Evolutionary conservation across 2,329 filamentous ascomycete species (phyloP).

Genomic region (Colletotrichum orbiculare): DNA sequence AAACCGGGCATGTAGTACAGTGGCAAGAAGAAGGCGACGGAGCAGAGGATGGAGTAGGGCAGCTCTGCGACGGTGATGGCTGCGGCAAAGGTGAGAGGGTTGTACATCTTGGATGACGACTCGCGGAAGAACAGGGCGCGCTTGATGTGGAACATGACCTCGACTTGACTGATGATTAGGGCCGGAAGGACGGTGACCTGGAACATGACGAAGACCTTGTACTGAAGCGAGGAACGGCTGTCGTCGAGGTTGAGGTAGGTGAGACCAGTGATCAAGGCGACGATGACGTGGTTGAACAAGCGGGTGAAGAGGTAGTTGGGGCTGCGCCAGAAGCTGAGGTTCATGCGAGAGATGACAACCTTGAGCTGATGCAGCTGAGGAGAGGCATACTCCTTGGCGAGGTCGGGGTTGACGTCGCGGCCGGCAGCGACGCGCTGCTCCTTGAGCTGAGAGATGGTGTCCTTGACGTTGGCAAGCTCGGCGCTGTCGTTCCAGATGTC

Average conservation of each 20-base stretch:
- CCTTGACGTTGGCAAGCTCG: conserved; percentile 75
- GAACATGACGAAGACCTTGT: conserved; percentile 91
- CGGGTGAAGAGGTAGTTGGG: conserved; percentile 92
- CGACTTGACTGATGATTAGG: conserved; percentile 84
- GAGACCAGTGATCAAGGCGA: conserved; percentile 82
- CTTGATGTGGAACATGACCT: conserved; percentile 84
- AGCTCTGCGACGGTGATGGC: conserved; percentile 86
- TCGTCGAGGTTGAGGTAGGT: conserved; percentile 83
- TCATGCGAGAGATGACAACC: conserved; percentile 77
- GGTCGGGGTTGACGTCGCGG: conserved; percentile 57
- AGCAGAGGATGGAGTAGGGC: conserved; percentile 84
- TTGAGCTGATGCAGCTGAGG: conserved; percentile 83
- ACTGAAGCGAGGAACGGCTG: conserved; percentile 81
- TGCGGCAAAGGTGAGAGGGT: conserved; percentile 79
- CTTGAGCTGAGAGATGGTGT: conserved; percentile 75
- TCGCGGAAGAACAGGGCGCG: conserved; percentile 89
- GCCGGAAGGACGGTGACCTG: conserved; percentile 87
- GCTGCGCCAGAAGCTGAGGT: conserved; percentile 84
- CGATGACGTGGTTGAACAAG: conserved; percentile 84
- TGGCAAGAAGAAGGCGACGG: conserved; percentile 83
- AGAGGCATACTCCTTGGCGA: conserved; percentile 84
- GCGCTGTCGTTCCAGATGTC: conserved; percentile 81
- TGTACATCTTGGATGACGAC: conserved; percentile 87
- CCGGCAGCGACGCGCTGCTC: conserved; percentile 60
- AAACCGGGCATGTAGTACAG: conserved; percentile 89